These are phyloP conservation scores for Russula griseocarnosa DNA, from an alignment of 768 basidiomycete genomes.

Conservation along the genomic window DNA sequence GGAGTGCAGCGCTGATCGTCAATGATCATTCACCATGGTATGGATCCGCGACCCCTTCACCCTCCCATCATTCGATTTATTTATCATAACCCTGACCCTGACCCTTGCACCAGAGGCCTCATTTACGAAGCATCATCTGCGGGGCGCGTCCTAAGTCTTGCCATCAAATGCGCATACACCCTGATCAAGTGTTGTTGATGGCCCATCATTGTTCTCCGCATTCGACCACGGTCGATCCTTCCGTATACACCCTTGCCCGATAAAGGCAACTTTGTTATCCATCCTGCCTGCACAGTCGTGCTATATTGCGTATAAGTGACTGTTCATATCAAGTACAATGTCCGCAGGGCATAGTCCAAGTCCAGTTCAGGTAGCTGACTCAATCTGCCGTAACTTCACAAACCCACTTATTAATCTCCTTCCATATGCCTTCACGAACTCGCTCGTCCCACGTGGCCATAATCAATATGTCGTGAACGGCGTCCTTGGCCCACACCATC, in stretches of 20 bases:
- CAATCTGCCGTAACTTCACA: slow-evolving; percentile 17
- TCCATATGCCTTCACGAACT: slow-evolving; percentile 27
- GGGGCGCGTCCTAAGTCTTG: not conserved
- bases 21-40: not conserved
- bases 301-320: not conserved
- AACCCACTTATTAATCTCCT: slow-evolving; percentile 26
- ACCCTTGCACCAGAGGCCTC: not conserved
- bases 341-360: not conserved
- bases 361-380: not conserved
- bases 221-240: not conserved
- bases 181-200: not conserved
- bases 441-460: slow-evolving; percentile 27
- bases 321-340: not conserved
- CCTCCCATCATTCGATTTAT: not conserved
- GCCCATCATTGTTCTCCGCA: not conserved
- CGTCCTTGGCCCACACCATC: slow-evolving; percentile 29
- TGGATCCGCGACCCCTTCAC: not conserved
- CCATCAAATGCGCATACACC: not conserved
- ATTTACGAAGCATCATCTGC: not conserved
- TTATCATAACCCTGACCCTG: not conserved
- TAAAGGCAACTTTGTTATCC: not conserved
- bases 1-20: not conserved
- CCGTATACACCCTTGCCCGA: no score
- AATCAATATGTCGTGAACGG: slow-evolving; percentile 26
- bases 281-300: not conserved